Percentiles rank a stretch among this genome's conserved stretches.
These are phyloP conservation scores for Chaetomium fimeti DNA, from an alignment of 495 filamentous ascomycete species.

Conservation along the genomic window DNA sequence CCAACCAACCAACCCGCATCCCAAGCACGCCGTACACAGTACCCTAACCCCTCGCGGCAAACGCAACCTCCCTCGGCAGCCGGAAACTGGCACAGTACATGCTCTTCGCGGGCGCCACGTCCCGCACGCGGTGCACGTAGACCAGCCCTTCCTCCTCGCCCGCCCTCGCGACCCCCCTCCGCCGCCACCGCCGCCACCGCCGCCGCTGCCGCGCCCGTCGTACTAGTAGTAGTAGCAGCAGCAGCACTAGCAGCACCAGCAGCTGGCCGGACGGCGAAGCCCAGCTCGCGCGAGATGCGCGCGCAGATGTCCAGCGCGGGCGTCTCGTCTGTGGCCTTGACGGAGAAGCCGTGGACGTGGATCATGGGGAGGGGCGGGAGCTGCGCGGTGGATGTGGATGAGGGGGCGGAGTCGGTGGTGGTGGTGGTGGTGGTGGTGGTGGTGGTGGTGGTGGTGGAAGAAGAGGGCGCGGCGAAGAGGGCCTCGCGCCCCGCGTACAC, in stretches of 20 bases:
- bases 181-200: too few species aligned
- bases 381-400: too few species aligned
- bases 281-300: conserved; percentile 61
- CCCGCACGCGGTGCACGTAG: conserved; percentile 71
- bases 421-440: too few species aligned
- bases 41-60: conserved; percentile 47
- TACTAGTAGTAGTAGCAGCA: too few species aligned
- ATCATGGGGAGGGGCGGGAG: conserved; percentile 66
- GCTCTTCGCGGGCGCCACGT: conserved; percentile 88
- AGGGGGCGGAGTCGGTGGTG: too few species aligned
- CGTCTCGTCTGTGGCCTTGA: conserved; percentile 67
- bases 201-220: too few species aligned
- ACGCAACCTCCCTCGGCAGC: conserved; percentile 78
- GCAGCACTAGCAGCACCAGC: conserved; percentile 14
- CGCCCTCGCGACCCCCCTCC: not conserved
- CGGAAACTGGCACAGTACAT: conserved; percentile 97
- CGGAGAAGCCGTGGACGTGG: conserved; percentile 87
- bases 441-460: too few species aligned
- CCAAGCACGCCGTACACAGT: too few species aligned
- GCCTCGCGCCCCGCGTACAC: conserved; percentile 67
- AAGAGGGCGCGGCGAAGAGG: conserved; percentile 55
- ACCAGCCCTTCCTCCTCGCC: conserved; percentile 53
- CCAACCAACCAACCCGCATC: too few species aligned
- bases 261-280: conserved; percentile 58
- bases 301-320: conserved; percentile 61